Conservation (phyloP, 495 filamentous ascomycete species). For the Penicillium cosmopolitanum region DNA sequence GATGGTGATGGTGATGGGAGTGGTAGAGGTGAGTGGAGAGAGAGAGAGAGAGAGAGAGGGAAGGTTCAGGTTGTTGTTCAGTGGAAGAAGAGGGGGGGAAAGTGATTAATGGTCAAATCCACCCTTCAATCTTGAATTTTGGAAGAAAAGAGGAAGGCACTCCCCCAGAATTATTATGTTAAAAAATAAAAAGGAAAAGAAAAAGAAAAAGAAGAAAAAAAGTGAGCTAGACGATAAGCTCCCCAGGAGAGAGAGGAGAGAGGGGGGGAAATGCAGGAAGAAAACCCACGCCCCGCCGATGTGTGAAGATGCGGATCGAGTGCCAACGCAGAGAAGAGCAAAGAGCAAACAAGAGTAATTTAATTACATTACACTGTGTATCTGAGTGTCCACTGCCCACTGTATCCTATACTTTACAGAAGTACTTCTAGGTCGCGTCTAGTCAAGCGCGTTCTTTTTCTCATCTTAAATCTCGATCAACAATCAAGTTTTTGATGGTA, state of each 20-base stretch:
- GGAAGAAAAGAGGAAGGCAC: no score
- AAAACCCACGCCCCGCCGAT: slow-evolving; percentile 5
- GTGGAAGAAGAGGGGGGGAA: slow-evolving; percentile 9
- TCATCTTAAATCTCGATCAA: background rate
- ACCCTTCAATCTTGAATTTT: no score
- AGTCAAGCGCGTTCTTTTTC: background rate
- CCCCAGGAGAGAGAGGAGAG: background rate
- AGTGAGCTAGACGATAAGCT: slow-evolving; percentile 7
- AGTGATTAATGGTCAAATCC: background rate
- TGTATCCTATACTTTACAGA: background rate
- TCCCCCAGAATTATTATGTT: background rate
- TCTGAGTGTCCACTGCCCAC: background rate
- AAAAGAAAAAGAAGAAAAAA: slow-evolving; percentile 7
- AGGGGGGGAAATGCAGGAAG: slow-evolving; percentile 2
- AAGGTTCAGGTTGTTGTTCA: no score
- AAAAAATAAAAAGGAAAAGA: slow-evolving; percentile 12
- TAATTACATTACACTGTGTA: background rate
- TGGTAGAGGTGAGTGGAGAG: background rate
- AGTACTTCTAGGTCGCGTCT: background rate
- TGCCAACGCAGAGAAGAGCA: slow-evolving; percentile 11
- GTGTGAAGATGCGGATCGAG: slow-evolving; percentile 21
- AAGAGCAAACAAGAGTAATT: background rate
- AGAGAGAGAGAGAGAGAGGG: no score
- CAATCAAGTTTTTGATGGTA: background rate
- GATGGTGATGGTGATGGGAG: background rate